Conservation (phyloP, 2,329 filamentous ascomycete genomes). For the Talaromyces sp. region DNA sequence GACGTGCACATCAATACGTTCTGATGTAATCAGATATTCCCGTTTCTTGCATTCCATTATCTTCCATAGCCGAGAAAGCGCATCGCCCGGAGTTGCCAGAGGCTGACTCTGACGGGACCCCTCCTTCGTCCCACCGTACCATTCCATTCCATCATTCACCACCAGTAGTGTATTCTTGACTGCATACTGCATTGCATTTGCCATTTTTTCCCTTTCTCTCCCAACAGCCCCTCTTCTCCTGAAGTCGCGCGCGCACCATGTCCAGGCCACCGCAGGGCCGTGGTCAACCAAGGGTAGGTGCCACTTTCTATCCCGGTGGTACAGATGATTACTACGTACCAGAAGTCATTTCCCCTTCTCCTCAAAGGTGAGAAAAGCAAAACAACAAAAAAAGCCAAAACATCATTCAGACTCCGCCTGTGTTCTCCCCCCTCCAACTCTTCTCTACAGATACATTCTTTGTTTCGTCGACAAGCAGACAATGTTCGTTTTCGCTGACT, state of each 20-base stretch:
- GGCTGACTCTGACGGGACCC: neutral
- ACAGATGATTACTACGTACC: conserved; percentile 66
- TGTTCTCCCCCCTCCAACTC: neutral
- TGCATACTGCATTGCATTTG: neutral
- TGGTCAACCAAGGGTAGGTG: conserved; percentile 45
- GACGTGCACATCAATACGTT: neutral
- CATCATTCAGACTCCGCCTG: conserved; percentile 6
- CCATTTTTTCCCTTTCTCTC: neutral
- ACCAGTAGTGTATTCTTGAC: too few species aligned
- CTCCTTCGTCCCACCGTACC: conserved; percentile 2
- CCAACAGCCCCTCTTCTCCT: neutral
- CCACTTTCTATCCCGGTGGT: conserved; percentile 64
- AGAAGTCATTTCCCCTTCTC: conserved; percentile 64
- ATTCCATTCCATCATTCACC: neutral
- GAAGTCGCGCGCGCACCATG: conserved; percentile 8
- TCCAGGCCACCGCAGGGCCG: conserved; percentile 20
- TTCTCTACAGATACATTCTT: neutral
- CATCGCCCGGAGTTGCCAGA: neutral
- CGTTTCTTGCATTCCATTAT: conserved; percentile 1
- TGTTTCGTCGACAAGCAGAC: neutral
- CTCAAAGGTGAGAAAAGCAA: conserved; percentile 55
- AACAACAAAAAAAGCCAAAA: neutral
- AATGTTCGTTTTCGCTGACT: neutral
- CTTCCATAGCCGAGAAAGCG: neutral
- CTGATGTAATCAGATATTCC: neutral